These are phyloP conservation scores for Kalanchoe fedtschenkoi DNA, from an alignment of 164 flowering plant species.

Conservation along the genomic window DNA sequence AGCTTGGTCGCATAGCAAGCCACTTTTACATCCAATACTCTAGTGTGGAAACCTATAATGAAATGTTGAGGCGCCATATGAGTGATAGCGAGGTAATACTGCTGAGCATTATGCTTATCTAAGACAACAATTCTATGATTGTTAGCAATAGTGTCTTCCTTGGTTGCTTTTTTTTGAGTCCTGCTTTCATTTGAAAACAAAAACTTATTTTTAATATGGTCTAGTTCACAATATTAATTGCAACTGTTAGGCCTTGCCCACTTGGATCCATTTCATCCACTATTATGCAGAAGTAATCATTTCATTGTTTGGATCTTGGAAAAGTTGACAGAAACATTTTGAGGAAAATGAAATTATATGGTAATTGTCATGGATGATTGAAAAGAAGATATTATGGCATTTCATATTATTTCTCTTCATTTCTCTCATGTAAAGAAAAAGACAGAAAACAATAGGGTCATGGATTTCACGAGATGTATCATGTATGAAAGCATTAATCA, in stretches of 20 bases:
- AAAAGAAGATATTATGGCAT: not conserved
- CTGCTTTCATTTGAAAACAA: not conserved
- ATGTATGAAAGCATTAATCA: too few species aligned
- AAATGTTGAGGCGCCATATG: conserved; percentile 90
- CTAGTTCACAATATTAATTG: not conserved
- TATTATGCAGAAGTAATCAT: not conserved
- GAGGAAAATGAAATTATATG: not conserved
- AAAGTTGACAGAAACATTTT: too few species aligned
- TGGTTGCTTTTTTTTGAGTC: not conserved
- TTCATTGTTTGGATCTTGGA: not conserved
- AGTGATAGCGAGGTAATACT: conserved; percentile 84
- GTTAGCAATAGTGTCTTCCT: not conserved
- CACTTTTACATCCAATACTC: conserved; percentile 95
- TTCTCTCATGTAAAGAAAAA: not conserved
- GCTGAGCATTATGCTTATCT: not conserved
- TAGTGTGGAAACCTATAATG: conserved; percentile 97
- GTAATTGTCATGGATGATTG: too few species aligned
- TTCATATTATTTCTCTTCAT: not conserved
- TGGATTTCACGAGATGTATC: too few species aligned
- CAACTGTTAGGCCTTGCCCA: too few species aligned
- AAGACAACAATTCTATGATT: not conserved
- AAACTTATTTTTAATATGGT: too few species aligned
- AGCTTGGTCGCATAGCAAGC: conserved; percentile 99
- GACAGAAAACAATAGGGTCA: not conserved
- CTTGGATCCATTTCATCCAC: not conserved